These are phyloP conservation scores for Epichloe aotearoae DNA, from an alignment of 2,329 filamentous ascomycete species.

Conservation along the genomic window DNA sequence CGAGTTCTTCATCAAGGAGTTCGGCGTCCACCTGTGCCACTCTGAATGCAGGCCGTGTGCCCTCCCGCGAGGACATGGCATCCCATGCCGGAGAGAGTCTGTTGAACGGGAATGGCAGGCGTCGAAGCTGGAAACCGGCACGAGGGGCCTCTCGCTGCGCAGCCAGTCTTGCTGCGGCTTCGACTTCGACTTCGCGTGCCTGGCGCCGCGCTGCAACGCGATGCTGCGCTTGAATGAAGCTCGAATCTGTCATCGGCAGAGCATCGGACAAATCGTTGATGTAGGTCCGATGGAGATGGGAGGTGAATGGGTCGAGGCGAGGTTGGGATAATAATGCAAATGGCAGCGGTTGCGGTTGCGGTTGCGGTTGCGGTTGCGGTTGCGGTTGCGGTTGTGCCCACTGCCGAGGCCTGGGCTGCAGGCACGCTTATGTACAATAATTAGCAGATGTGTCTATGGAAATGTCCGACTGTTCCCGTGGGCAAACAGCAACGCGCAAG, in stretches of 20 bases:
- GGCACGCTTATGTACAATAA: no score
- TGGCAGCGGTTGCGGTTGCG: no score
- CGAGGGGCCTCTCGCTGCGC: conserved; percentile 37
- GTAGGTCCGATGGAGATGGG: background rate
- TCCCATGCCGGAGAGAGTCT: conserved; percentile 53
- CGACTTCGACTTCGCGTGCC: conserved; percentile 59
- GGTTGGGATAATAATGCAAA: no score
- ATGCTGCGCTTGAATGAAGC: conserved; percentile 81
- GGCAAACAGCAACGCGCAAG: no score
- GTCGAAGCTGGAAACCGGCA: conserved; percentile 40
- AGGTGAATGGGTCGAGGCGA: background rate
- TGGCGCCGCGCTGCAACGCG: conserved; percentile 71
- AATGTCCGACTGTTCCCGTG: no score
- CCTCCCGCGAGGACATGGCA: conserved; percentile 56
- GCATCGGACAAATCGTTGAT: conserved; percentile 13
- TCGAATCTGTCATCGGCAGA: conserved; percentile 36
- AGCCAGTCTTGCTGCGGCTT: conserved; percentile 43
- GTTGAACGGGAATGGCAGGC: conserved; percentile 50
- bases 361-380: no score
- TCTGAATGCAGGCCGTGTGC: conserved; percentile 73
- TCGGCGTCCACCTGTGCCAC: conserved; percentile 96
- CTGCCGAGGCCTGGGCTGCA: no score
- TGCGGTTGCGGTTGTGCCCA: no score
- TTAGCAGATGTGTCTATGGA: no score
- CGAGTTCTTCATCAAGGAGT: conserved; percentile 81